Evolutionary conservation across 2,329 filamentous ascomycete genomes (phyloP), one percentile per base, ranked within the genome.

Genomic region (Neurospora sp.): DNA sequence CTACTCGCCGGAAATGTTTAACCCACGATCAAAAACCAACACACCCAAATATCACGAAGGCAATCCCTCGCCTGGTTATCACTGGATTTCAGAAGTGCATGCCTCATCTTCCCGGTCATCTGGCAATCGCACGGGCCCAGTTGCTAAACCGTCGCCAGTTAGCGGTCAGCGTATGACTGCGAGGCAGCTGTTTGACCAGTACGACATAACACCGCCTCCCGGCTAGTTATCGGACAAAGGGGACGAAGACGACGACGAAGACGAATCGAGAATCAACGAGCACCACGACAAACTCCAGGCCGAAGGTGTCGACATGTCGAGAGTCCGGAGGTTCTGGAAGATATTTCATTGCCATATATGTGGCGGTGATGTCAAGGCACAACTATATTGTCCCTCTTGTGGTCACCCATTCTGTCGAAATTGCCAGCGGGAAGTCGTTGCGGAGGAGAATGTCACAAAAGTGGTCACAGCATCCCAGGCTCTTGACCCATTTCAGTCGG

Each of bases 291-390:
- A 62, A 33, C 28, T 62, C 13, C 23, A 33, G 13, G 13, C 76
- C 68, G 74, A 74, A 70, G 75, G 77, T 71, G 79, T 79, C 75
- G 78, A 79, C 66, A 78, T 77, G 70, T 74, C 75, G 72, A 76
- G 73, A 69, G 74, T 74, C 69, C 74, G 70, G 71, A 72, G 73
- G 70, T 75, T 72, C 62, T 74, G 76, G 52, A 81, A 80, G 68
- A 76, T 82, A 36, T 88, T 86, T 71, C 86, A 87, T 73, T 88
- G 86, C 71, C 86, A 87, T 73, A 77, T 84, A 10, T 88, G 85
- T 73, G 82, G 81, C 13, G 79, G 80, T 66, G 78, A 77, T 52
- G 79, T 83, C 43, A 78, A 75, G 66, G 77, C 78, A 13, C 77
- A 78, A 38, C 77, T 77, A 9, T 79, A 79, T 66, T 88, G 85